phyloP scores from a whole-genome alignment of 495 filamentous ascomycete genomes.

The Aspergillus haitiensis region DNA sequence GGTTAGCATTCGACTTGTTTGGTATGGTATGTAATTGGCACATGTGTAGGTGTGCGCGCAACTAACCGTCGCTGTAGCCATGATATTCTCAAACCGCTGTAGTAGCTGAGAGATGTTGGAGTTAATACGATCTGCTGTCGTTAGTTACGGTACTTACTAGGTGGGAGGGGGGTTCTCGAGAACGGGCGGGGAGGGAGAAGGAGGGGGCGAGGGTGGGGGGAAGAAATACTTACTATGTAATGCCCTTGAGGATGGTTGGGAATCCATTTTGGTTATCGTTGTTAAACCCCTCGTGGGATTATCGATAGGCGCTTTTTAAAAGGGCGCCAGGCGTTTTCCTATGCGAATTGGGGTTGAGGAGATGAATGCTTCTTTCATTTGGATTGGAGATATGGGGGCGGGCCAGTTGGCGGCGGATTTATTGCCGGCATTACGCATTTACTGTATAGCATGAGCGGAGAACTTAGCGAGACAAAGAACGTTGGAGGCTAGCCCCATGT shows the following conservation, averaged over 20 bases:
- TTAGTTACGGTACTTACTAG: constrained; percentile 18
- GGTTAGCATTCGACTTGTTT: too few species aligned
- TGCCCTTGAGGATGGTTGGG: constrained; percentile 39
- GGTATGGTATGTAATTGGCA: background rate
- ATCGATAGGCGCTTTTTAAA: too few species aligned
- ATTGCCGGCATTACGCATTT: constrained; percentile 20
- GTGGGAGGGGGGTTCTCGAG: background rate
- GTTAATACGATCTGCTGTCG: constrained; percentile 52
- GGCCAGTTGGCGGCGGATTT: constrained; percentile 18
- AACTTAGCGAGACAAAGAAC: too few species aligned
- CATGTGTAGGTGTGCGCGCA: background rate
- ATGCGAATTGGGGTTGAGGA: too few species aligned
- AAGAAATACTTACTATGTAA: constrained; percentile 35
- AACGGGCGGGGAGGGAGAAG: background rate
- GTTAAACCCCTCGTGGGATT: too few species aligned
- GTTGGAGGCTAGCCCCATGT: too few species aligned
- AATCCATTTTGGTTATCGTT: constrained; percentile 32
- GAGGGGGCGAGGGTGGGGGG: background rate
- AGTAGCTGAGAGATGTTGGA: constrained; percentile 56
- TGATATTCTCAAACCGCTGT: constrained; percentile 61
- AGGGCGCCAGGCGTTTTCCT: too few species aligned
- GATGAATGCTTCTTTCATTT: background rate
- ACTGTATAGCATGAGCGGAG: too few species aligned
- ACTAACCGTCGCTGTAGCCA: constrained; percentile 56
- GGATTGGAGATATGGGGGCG: constrained; percentile 9